Percentiles rank a stretch among this genome's conserved stretches.
Conservation (phyloP, 1,284 basidiomycete species). For the Austropuccinia psidii region DNA sequence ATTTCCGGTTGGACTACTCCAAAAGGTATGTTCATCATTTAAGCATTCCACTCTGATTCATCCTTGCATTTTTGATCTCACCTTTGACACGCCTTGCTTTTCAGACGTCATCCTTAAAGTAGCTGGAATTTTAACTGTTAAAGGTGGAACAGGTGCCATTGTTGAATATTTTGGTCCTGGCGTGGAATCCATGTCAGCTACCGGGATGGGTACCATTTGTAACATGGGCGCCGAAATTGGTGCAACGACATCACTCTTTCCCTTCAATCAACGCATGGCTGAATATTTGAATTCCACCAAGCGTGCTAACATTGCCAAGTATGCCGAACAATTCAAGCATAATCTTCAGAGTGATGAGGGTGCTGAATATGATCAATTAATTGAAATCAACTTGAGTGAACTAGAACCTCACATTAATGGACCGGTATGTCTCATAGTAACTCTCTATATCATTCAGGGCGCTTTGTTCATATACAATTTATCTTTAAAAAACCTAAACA, state of each 20-base stretch:
- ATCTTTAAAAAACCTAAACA: too few relatives aligned
- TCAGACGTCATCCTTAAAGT: slow-evolving; percentile 93
- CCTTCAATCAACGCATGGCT: slow-evolving; percentile 91
- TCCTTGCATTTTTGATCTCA: slow-evolving; percentile 1
- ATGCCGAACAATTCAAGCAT: slow-evolving; percentile 81
- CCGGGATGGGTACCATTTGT: slow-evolving; percentile 98
- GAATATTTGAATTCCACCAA: slow-evolving; percentile 90
- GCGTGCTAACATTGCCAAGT: slow-evolving; percentile 76
- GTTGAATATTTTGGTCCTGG: slow-evolving; percentile 89
- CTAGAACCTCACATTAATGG: slow-evolving; percentile 99
- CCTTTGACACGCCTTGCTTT: neutral
- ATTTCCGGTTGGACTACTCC: slow-evolving; percentile 95
- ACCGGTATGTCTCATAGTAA: slow-evolving; percentile 51
- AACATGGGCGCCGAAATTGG: slow-evolving; percentile 99
- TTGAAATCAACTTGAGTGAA: slow-evolving; percentile 90
- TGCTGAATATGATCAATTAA: slow-evolving; percentile 87
- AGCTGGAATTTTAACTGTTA: slow-evolving; percentile 92
- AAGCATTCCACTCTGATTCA: neutral
- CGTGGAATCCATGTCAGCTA: slow-evolving; percentile 92
- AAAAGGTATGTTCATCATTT: slow-evolving; percentile 61
- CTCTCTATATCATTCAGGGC: too few relatives aligned
- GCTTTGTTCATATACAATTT: too few relatives aligned
- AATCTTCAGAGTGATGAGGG: slow-evolving; percentile 83
- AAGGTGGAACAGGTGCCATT: slow-evolving; percentile 94
- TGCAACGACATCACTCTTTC: slow-evolving; percentile 97